These are phyloP conservation scores for Lotmaria passim DNA, from an alignment of 208 protist genomes.

Conservation along the genomic window DNA sequence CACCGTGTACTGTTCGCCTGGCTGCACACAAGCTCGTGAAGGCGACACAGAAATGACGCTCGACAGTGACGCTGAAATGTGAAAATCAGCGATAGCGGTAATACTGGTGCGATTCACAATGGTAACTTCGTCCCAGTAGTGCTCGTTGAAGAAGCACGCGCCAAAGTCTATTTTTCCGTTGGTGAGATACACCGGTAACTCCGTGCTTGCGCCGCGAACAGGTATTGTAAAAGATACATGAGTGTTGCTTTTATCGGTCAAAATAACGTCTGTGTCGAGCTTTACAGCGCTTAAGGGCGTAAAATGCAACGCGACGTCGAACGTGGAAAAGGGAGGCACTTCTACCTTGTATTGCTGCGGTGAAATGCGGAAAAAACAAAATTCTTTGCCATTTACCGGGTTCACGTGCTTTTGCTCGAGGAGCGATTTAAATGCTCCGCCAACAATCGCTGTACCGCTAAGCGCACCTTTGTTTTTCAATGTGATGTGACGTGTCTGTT, in stretches of 20 bases:
- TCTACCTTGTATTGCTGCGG: constrained; percentile 55
- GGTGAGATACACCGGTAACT: constrained; percentile 77
- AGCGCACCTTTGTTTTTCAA: constrained; percentile 78
- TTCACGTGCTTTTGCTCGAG: constrained; percentile 57
- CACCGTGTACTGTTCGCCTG: constrained; percentile 47
- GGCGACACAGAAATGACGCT: constrained; percentile 37
- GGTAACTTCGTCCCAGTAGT: constrained; percentile 72
- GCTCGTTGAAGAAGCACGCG: constrained; percentile 79
- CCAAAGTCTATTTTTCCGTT: constrained; percentile 63
- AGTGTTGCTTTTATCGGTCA: constrained; percentile 50
- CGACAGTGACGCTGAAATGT: constrained; percentile 9
- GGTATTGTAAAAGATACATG: constrained; percentile 30
- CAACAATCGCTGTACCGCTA: constrained; percentile 52
- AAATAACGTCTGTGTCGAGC: constrained; percentile 51
- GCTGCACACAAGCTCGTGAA: constrained; percentile 48
- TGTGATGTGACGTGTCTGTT: constrained; percentile 43
- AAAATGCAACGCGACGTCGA: constrained; percentile 57
- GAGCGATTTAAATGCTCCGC: constrained; percentile 65
- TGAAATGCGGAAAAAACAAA: constrained; percentile 54
- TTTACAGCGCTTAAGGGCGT: constrained; percentile 40
- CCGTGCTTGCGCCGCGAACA: constrained; percentile 52
- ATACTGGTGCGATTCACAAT: constrained; percentile 73
- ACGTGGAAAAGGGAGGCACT: constrained; percentile 51
- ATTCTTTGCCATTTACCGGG: constrained; percentile 30
- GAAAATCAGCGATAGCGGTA: constrained; percentile 37